phyloP scores from a whole-genome alignment of 805 yeast species.

The Lachancea meyersii region DNA sequence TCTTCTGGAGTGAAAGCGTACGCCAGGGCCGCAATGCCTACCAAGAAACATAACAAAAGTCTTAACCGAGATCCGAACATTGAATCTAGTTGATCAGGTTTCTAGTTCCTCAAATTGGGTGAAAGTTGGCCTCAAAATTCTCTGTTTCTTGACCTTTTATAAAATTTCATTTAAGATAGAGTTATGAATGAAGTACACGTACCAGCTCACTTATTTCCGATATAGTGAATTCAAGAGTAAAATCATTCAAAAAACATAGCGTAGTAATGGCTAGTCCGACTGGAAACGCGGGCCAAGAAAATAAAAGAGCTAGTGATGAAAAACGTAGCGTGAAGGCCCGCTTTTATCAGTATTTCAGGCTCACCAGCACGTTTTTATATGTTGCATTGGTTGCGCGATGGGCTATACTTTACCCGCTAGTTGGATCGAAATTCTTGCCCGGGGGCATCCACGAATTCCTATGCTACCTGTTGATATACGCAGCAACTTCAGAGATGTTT shows the following conservation, averaged over 20 bases:
- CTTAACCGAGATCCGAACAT: conserved; percentile 3
- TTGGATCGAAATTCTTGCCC: conserved; percentile 58
- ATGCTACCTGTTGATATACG: conserved; percentile 20
- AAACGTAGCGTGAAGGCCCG: conserved; percentile 2
- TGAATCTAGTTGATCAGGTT: not conserved
- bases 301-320: no score
- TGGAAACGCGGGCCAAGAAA: no score
- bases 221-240: no score
- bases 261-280: no score
- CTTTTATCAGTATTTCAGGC: conserved; percentile 26
- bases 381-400: conserved; percentile 38
- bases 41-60: conserved; percentile 14
- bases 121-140: not conserved
- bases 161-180: not conserved
- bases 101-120: not conserved
- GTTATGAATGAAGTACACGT: no score
- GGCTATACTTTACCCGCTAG: conserved; percentile 50
- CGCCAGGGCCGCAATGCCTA: conserved; percentile 20
- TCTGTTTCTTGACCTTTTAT: not conserved
- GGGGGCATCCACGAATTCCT: conserved; percentile 69
- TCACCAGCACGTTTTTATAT: conserved; percentile 23
- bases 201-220: not conserved
- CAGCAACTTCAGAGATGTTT: conserved; percentile 19
- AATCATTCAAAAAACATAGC: no score
- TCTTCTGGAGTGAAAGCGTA: conserved; percentile 61